Evolutionary conservation across 169 alveolate species (phyloP).

Genomic region (Plasmodium chabaudi): DNA sequence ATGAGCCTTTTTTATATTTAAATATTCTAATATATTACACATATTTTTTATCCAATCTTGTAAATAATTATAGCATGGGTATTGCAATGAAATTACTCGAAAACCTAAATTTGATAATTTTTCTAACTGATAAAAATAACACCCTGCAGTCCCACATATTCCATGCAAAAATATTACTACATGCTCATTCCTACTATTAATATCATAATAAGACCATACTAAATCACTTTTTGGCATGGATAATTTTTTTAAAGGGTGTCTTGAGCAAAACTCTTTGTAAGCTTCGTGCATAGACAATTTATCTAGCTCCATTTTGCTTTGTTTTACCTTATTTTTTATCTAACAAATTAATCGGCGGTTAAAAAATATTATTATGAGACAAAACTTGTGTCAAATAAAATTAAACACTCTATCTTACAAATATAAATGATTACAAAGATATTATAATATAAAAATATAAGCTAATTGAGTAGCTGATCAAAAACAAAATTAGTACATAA

Average conservation of each 20-base stretch:
- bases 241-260: slow-evolving; percentile 81
- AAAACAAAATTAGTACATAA: too few relatives aligned
- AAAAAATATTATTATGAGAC: too few relatives aligned
- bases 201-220: slow-evolving; percentile 85
- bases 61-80: slow-evolving; percentile 82
- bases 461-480: too few relatives aligned
- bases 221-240: slow-evolving; percentile 85
- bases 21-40: slow-evolving; percentile 82
- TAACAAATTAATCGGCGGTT: too few relatives aligned
- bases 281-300: slow-evolving; percentile 81
- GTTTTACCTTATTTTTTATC: too few relatives aligned
- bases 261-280: slow-evolving; percentile 78
- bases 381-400: too few relatives aligned
- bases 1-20: slow-evolving; percentile 80
- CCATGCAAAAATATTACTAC: slow-evolving; percentile 84
- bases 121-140: slow-evolving; percentile 82
- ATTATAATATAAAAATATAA: too few relatives aligned
- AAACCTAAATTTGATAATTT: slow-evolving; percentile 80
- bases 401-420: too few relatives aligned
- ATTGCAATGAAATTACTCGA: slow-evolving; percentile 85
- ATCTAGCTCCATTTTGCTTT: slow-evolving; percentile 27
- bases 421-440: too few relatives aligned
- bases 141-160: slow-evolving; percentile 88
- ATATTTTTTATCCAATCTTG: slow-evolving; percentile 84
- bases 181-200: slow-evolving; percentile 36